Conservation (phyloP, 345 rosid genomes). For the Eucalyptus victrix region DNA sequence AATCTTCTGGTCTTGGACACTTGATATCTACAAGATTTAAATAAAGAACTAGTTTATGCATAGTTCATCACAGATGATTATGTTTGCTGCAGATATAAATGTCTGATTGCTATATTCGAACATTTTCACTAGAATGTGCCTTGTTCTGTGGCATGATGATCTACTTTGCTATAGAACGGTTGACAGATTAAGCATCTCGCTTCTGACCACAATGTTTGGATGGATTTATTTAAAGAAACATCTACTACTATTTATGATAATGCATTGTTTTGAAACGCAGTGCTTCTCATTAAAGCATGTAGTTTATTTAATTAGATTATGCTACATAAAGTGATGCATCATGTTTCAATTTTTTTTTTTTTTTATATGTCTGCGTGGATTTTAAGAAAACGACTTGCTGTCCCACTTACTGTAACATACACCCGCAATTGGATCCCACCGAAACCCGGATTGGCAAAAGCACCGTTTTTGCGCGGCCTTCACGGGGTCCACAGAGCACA, state of each 20-base stretch:
- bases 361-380: neutral
- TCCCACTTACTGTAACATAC: conserved; percentile 29
- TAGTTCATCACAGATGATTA: neutral
- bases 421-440: conserved; percentile 44
- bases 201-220: neutral
- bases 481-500: conserved; percentile 17
- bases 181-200: neutral
- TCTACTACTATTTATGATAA: neutral
- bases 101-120: neutral
- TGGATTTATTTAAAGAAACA: neutral
- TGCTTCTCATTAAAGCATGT: neutral
- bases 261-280: neutral
- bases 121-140: neutral
- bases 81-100: neutral
- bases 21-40: conserved; percentile 15
- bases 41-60: neutral
- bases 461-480: conserved; percentile 19
- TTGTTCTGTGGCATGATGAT: neutral
- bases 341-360: neutral
- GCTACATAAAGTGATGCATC: neutral
- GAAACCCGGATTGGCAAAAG: conserved; percentile 33
- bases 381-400: neutral
- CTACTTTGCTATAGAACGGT: neutral
- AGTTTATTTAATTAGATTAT: neutral
- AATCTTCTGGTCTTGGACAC: conserved; percentile 32